phyloP scores from a whole-genome alignment of 2,329 filamentous ascomycete species.

The Alternaria hordeiaustralica region DNA sequence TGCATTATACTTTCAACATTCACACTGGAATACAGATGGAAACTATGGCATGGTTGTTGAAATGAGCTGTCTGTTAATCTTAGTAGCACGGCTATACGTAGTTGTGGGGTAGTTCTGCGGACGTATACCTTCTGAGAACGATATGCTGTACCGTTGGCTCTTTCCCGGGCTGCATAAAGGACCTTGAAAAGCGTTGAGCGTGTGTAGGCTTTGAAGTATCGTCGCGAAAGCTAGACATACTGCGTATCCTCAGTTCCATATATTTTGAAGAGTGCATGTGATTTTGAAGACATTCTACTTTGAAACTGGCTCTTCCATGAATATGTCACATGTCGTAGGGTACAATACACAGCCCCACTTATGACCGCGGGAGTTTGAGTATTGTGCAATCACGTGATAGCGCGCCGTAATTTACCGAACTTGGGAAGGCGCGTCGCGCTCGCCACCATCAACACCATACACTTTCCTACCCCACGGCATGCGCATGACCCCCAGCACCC shows the following conservation, averaged over 20 bases:
- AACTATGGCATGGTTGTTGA: neutral
- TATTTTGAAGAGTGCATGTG: too few species aligned
- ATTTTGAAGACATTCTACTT: neutral
- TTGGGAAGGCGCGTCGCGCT: conserved; percentile 13
- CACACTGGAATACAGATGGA: neutral
- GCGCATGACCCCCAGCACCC: neutral
- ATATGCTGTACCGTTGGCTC: neutral
- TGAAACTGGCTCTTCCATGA: too few species aligned
- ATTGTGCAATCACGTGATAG: conserved; percentile 9
- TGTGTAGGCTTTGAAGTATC: too few species aligned
- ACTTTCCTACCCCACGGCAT: neutral
- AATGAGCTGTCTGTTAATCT: neutral
- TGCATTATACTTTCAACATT: neutral
- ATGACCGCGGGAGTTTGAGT: neutral
- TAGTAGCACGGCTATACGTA: neutral
- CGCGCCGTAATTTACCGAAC: conserved; percentile 2
- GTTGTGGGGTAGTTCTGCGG: too few species aligned
- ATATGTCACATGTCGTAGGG: too few species aligned
- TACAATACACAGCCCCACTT: too few species aligned
- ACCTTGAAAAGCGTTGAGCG: neutral
- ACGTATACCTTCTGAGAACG: too few species aligned
- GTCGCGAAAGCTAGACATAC: neutral
- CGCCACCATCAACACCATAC: neutral
- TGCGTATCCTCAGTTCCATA: too few species aligned
- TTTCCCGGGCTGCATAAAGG: too few species aligned